Base-by-base conservation (phyloP, 139 green algal genomes). In the Picocystis salinarum region DNA sequence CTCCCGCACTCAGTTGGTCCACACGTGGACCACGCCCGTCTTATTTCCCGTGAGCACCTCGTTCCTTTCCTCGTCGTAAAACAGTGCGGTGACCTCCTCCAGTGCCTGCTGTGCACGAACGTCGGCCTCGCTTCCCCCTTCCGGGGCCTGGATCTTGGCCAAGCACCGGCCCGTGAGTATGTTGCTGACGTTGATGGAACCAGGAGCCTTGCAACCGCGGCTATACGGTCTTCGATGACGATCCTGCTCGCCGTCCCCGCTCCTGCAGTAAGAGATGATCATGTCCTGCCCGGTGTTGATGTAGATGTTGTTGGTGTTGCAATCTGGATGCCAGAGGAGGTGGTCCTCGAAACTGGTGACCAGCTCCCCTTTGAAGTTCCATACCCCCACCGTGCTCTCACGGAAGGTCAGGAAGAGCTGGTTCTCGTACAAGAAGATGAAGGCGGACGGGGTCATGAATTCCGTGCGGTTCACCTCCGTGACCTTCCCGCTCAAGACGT, bases 381-480 rank as follows among this genome's bases (percentile, higher is more conserved):
- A 70, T 20, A 70, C 58, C 20, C 34, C 39, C 4, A 70, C 59
- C 15, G 44, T 52, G 33, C 59, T 61, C 30, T 70, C 55, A 12
- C 44, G 47, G 34, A 70, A 70, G 20, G 59, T 70, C 33, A 72
- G 53, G 33, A 70, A 72, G n/a, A 66, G 47, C 34, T 66, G 46
- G 50, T 66, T 66, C 52, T 72, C 62, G 48, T 66, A 71, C 42
- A 72, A 48, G 39, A 72, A 72, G 34, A 72, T 72, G 59, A 72
- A 72, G 2, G 62, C 62, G 1, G 58, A 48, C 15, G 62, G 62
- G 25, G 58, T 66, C 44, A 55, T 62, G 33, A 70, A 70, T 31
- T 65, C 40, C 5, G 61, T 53, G 23, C 25, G 19, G 37, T 10
- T 12, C 29, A 45, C 34, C 10, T 30, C 24, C 11, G 3, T n/a